phyloP scores from a whole-genome alignment of 139 green algal genomes.

The Microglena sp. region DNA sequence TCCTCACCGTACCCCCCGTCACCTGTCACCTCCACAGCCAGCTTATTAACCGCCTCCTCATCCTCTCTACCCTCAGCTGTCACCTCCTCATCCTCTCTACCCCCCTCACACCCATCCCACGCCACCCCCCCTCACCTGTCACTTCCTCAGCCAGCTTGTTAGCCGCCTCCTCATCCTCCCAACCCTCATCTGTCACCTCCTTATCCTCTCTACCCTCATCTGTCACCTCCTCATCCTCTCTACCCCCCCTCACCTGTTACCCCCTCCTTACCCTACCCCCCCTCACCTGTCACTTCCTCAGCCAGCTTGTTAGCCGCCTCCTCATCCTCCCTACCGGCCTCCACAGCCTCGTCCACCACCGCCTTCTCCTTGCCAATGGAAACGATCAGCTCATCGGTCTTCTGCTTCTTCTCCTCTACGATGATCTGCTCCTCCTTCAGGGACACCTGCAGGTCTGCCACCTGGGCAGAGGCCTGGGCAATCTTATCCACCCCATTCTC shows the following conservation, averaged over 20 bases:
- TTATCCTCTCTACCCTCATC: constrained; percentile 62
- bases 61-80: constrained; percentile 60
- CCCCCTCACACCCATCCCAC: too few species aligned
- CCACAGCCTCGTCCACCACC: constrained; percentile 78
- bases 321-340: constrained; percentile 61
- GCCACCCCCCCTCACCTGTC: too few species aligned
- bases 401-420: constrained; percentile 82
- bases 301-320: constrained; percentile 40
- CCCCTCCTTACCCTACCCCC: too few species aligned
- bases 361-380: constrained; percentile 81
- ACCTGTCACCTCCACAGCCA: constrained; percentile 55
- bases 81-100: too few species aligned
- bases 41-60: constrained; percentile 45
- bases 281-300: constrained; percentile 59
- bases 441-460: constrained; percentile 73
- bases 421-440: constrained; percentile 78
- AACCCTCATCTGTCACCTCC: constrained; percentile 56
- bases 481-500: constrained; percentile 84
- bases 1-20: too few species aligned
- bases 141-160: constrained; percentile 49
- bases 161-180: constrained; percentile 59
- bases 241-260: constrained; percentile 52
- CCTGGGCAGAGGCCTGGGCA: constrained; percentile 56
- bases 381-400: constrained; percentile 81
- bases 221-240: constrained; percentile 66